Evolutionary conservation across 2,329 filamentous ascomycete genomes (phyloP), one percentile per base, ranked within the genome.

Genomic region (Fusarium tricinctum): DNA sequence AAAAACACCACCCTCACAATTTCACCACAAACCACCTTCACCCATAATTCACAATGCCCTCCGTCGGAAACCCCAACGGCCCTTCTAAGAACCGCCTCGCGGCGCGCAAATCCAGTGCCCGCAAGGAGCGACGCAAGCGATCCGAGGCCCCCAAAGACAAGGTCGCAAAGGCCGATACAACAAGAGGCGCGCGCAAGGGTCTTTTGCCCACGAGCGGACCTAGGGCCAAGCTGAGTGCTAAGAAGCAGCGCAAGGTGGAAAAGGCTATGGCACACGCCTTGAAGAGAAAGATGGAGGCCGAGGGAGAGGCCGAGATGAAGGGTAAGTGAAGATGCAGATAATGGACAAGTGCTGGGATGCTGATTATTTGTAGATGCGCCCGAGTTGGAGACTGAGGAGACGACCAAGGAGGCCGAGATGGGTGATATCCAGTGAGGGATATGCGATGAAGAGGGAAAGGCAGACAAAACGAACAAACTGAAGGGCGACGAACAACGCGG

Each of bases 11-110:
- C 46, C 46, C 64, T 26, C 52, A 61, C 23, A 23, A 23, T 23
- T 23, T 48, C 47, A 43, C 46, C 30, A 60, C 47, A 45, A 47
- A 26, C 51, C 26, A 30, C 28, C 33, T 35, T 45, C 38, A 39
- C 43, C 40, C 19, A 54, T 8, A 17, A 38, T 20, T 23, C 50
- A 73, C 56, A 66, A 88, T 87, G 85, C 82, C 83, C 17, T 88
- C 85, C 47, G 82, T 86, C 71, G 84, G 85, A 68, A 89, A 87
- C 79, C 86, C 86, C 73, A 88, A 88, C 81, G 81, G 80, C 46
- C 81, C 81, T 12, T 87, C 84, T 53, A 83, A 83, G 73, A 87
- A 86, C 81, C 83, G 85, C 15, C 77, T 84, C 39, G 80, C 79
- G 19, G 83, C 84, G 35, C 80, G 81, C 63, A 80, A 81, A 20